phyloP scores from a whole-genome alignment of 371 early-diverging fungal genomes.

The Capniomyces stellatus region DNA sequence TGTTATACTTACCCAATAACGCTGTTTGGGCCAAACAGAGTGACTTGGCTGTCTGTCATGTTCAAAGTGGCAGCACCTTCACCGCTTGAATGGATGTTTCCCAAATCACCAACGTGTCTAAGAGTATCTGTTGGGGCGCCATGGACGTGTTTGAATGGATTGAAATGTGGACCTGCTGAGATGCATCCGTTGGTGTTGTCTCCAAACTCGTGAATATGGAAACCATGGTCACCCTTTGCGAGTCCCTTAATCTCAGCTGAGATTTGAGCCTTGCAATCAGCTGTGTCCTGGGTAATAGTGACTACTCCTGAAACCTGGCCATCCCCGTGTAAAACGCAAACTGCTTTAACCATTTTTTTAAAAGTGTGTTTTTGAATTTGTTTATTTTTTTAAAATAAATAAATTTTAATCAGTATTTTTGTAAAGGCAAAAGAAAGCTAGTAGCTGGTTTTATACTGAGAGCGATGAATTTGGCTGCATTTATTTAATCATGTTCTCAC shows the following conservation, averaged over 20 bases:
- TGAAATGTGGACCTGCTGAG: slow-evolving; percentile 61
- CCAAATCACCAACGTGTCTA: slow-evolving; percentile 79
- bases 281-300: slow-evolving; percentile 42
- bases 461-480: no score
- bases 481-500: no score
- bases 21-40: slow-evolving; percentile 48
- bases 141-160: slow-evolving; percentile 56
- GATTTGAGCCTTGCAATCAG: slow-evolving; percentile 32
- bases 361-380: background rate
- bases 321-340: slow-evolving; percentile 41
- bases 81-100: slow-evolving; percentile 46
- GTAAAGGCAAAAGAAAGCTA: no score
- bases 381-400: background rate
- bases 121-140: slow-evolving; percentile 43
- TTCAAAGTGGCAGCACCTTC: slow-evolving; percentile 25
- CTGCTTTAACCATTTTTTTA: slow-evolving; percentile 37
- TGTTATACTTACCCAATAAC: slow-evolving; percentile 37
- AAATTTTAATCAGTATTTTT: background rate
- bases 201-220: slow-evolving; percentile 62
- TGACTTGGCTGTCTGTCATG: slow-evolving; percentile 33
- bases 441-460: no score
- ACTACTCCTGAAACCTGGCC: slow-evolving; percentile 44
- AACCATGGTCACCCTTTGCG: slow-evolving; percentile 59
- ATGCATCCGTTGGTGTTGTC: slow-evolving; percentile 41
- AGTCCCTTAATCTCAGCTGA: slow-evolving; percentile 40